Conservation (phyloP, 2,329 filamentous ascomycete genomes). For the Fusarium circinatum region DNA sequence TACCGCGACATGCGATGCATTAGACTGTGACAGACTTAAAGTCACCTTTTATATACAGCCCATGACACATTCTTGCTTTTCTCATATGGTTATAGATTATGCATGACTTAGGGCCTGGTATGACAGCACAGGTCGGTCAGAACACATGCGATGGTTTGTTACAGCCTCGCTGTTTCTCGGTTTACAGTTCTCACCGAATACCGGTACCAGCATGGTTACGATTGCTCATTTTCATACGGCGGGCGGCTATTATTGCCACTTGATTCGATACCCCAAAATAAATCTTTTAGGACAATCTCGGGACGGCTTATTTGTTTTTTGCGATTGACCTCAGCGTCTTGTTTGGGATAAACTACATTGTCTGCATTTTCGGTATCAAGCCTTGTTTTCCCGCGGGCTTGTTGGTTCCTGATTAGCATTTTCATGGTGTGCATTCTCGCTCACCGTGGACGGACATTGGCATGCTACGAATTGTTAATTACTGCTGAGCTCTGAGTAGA, state of each 20-base stretch:
- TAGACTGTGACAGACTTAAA: slow-evolving; percentile 7
- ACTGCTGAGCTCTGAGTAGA: not conserved
- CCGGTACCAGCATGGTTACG: not conserved
- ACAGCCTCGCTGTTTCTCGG: slow-evolving; percentile 17
- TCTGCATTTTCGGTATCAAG: not conserved
- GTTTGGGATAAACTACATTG: slow-evolving; percentile 1
- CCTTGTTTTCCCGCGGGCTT: not conserved
- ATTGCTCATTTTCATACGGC: slow-evolving; percentile 22
- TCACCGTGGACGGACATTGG: not conserved
- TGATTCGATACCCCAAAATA: slow-evolving; percentile 36
- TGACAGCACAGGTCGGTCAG: slow-evolving; percentile 45
- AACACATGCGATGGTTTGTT: slow-evolving; percentile 11
- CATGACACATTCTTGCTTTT: slow-evolving; percentile 18
- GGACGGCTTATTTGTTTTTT: slow-evolving; percentile 29
- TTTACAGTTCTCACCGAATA: slow-evolving; percentile 11
- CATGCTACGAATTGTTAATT: not conserved
- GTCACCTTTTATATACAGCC: not conserved
- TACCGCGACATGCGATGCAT: slow-evolving; percentile 45
- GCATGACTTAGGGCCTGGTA: slow-evolving; percentile 41
- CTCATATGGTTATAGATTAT: slow-evolving; percentile 35
- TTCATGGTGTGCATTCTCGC: not conserved
- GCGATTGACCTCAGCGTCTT: slow-evolving; percentile 9
- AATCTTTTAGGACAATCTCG: slow-evolving; percentile 21
- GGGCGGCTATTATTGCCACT: slow-evolving; percentile 17
- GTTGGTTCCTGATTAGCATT: not conserved